Conservation (phyloP, 352 stramenopile species). For the Blastocystis hominis region DNA sequence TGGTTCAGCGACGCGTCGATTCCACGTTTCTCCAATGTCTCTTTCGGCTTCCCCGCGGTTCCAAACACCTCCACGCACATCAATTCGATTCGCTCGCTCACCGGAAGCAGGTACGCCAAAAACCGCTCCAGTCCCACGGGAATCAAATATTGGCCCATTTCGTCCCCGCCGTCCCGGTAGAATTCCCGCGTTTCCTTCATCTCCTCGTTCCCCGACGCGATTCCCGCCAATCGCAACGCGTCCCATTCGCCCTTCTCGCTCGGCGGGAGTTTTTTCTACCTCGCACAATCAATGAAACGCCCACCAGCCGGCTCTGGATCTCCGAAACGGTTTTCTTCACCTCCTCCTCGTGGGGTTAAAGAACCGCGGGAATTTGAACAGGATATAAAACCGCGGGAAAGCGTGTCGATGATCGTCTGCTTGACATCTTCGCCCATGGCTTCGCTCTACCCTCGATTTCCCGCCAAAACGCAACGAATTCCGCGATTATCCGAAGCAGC, state of each 20-base stretch:
- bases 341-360: background rate
- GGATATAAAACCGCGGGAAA: background rate
- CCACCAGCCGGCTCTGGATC: background rate
- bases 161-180: background rate
- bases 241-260: background rate
- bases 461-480: background rate
- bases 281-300: background rate
- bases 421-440: background rate
- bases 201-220: background rate
- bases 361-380: background rate
- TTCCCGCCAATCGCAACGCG: background rate
- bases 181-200: background rate
- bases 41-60: background rate
- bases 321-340: background rate
- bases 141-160: background rate
- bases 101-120: background rate
- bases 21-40: background rate
- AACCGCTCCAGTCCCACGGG: conserved; percentile 7
- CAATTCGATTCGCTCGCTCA: conserved; percentile 10
- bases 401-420: background rate
- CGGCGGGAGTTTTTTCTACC: conserved; percentile 13
- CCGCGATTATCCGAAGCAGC: background rate
- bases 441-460: background rate
- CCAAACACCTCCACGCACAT: conserved; percentile 21
- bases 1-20: background rate